phyloP scores from a whole-genome alignment of 768 basidiomycete species.

The Cubamyces sp. region DNA sequence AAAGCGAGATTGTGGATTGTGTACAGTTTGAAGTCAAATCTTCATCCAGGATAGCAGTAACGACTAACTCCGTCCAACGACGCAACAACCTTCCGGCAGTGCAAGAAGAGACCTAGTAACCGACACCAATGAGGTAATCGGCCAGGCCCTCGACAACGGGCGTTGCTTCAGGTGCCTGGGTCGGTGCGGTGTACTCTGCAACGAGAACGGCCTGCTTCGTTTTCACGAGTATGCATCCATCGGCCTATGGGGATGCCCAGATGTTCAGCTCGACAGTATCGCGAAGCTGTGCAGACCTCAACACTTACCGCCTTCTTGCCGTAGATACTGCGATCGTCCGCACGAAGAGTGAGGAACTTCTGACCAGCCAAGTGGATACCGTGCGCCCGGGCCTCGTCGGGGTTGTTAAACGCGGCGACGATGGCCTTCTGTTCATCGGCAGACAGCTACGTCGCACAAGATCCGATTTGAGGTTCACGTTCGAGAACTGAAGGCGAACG shows the following conservation, averaged over 20 bases:
- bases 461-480: neutral
- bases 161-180: conserved; percentile 68
- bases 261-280: neutral
- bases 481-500: neutral
- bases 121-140: conserved; percentile 70
- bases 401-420: conserved; percentile 49
- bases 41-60: conserved; percentile 22
- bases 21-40: conserved; percentile 18
- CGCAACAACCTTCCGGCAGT: neutral
- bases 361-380: conserved; percentile 68
- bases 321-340: conserved; percentile 57
- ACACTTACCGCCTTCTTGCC: conserved; percentile 77
- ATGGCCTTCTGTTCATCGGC: conserved; percentile 66
- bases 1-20: conserved; percentile 15
- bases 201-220: conserved; percentile 88
- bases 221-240: conserved; percentile 76
- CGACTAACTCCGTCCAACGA: conserved; percentile 10
- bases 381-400: conserved; percentile 45
- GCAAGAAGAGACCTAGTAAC: conserved; percentile 47
- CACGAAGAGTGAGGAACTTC: conserved; percentile 76
- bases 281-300: neutral
- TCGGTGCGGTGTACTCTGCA: conserved; percentile 68
- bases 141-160: conserved; percentile 68
- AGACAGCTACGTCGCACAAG: conserved; percentile 51
- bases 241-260: conserved; percentile 50